A percentile compares a stretch with the other conserved stretches of the same genome.
phyloP scores from a whole-genome alignment of 2,329 filamentous ascomycete genomes.

The Xylariaceae sp. region DNA sequence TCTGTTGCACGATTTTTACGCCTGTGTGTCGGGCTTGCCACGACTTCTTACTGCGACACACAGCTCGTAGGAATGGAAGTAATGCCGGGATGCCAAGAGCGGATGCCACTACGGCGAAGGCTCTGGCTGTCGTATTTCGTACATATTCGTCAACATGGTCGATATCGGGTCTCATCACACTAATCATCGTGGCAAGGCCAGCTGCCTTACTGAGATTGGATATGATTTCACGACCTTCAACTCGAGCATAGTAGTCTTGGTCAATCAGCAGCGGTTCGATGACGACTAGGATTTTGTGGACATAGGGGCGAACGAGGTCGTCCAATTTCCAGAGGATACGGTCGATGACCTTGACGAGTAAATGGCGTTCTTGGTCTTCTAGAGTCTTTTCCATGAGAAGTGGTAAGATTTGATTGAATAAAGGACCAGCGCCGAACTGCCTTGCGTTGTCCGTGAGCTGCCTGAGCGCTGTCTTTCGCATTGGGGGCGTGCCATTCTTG shows the following conservation, averaged over 20 bases:
- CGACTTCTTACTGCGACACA: conserved; percentile 97
- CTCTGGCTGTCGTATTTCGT: conserved; percentile 92
- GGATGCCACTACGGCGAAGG: conserved; percentile 95
- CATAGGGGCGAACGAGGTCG: conserved; percentile 91
- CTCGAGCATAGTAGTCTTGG: conserved; percentile 97
- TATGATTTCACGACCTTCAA: conserved; percentile 97
- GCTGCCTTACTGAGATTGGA: conserved; percentile 97
- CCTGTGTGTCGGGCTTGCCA: conserved; percentile 98
- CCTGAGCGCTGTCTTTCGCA: conserved; percentile 96
- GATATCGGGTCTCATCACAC: conserved; percentile 97
- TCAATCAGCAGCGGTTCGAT: conserved; percentile 99
- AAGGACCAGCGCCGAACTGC: conserved; percentile 86
- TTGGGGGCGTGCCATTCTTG: conserved; percentile 97
- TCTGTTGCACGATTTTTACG: conserved; percentile 98
- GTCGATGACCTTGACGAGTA: conserved; percentile 98
- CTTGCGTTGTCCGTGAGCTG: conserved; percentile 97
- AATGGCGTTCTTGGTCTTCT: conserved; percentile 95
- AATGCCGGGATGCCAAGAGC: conserved; percentile 94
- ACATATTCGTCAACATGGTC: conserved; percentile 99
- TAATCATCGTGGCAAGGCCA: conserved; percentile 97
- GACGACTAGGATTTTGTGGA: conserved; percentile 97
- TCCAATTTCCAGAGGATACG: conserved; percentile 98
- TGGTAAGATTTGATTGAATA: conserved; percentile 97
- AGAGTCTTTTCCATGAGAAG: conserved; percentile 97
- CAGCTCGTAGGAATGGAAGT: conserved; percentile 89